Evolutionary conservation across 108 stramenopile species (phyloP).

Genomic region (Conticribra guillardii): DNA sequence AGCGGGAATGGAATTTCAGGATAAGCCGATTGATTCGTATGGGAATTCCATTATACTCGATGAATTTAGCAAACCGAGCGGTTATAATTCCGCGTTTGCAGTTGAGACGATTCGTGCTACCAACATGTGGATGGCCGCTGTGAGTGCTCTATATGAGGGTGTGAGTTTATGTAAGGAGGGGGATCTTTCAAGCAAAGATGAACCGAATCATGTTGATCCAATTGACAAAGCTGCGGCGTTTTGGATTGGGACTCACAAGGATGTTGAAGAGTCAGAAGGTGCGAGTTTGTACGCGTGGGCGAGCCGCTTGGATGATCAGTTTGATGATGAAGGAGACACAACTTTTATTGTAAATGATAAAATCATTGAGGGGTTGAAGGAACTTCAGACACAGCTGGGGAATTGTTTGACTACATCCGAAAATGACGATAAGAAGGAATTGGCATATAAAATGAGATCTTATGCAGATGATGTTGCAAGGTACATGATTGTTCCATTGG

Average conservation of each 20-base stretch:
- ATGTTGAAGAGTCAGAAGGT: conserved; percentile 51
- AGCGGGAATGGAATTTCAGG: conserved; percentile 23
- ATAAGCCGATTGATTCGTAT: conserved; percentile 34
- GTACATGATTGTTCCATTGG: conserved; percentile 72
- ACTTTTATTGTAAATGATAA: conserved; percentile 60
- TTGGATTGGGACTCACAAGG: conserved; percentile 74
- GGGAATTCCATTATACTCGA: conserved; percentile 34
- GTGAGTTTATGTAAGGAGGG: conserved; percentile 48
- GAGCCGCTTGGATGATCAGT: conserved; percentile 49
- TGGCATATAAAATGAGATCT: conserved; percentile 32
- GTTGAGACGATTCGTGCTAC: conserved; percentile 45
- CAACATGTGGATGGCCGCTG: conserved; percentile 77
- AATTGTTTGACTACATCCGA: conserved; percentile 22
- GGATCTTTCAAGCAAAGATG: conserved; percentile 10
- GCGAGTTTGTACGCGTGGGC: conserved; percentile 76
- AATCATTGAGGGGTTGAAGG: conserved; percentile 48
- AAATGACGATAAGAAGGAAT: conserved; percentile 32
- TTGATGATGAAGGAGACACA: conserved; percentile 48
- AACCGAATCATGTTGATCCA: conserved; percentile 24
- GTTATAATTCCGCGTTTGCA: conserved; percentile 29
- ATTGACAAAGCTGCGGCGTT: conserved; percentile 77
- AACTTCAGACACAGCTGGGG: conserved; percentile 32
- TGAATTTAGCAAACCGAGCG: conserved; percentile 31
- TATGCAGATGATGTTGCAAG: conserved; percentile 37
- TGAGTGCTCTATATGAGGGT: conserved; percentile 62